These are phyloP conservation scores for Amanita exitialis DNA, from an alignment of 768 basidiomycete species.

Conservation along the genomic window DNA sequence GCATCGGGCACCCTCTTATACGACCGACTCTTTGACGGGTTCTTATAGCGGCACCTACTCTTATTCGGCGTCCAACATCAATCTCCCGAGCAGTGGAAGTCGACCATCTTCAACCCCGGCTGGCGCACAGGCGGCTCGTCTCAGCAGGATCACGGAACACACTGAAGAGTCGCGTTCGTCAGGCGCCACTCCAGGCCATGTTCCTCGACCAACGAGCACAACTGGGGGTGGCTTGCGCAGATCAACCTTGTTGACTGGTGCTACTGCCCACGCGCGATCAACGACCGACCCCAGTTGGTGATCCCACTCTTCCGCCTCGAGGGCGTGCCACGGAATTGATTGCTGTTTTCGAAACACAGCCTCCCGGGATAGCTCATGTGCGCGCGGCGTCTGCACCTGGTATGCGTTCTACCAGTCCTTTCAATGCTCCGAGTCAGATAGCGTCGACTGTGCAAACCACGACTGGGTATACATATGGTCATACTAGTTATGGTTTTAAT, in stretches of 20 bases:
- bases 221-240: conserved; percentile 37
- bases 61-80: conserved; percentile 36
- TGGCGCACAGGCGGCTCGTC: conserved; percentile 29
- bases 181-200: conserved; percentile 23
- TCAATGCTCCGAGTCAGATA: conserved; percentile 14
- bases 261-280: conserved; percentile 41
- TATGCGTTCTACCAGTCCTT: conserved; percentile 29
- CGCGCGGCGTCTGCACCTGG: conserved; percentile 45
- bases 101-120: conserved; percentile 25
- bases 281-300: conserved; percentile 47
- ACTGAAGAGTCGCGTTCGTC: conserved; percentile 62
- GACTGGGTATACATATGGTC: conserved; percentile 21
- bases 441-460: conserved; percentile 16
- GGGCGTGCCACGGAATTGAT: conserved; percentile 62
- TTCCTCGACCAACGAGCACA: conserved; percentile 26
- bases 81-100: conserved; percentile 28
- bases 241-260: conserved; percentile 30
- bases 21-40: conserved; percentile 26
- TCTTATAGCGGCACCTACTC: conserved; percentile 32
- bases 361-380: conserved; percentile 35
- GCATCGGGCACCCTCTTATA: conserved; percentile 29
- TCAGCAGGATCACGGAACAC: conserved; percentile 73
- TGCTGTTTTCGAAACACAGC: conserved; percentile 54
- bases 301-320: conserved; percentile 36
- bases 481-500: conserved; percentile 23